Evolutionary conservation across 2,329 filamentous ascomycete species (phyloP).

Genomic region (Ceratocystiopsis brevicomis): DNA sequence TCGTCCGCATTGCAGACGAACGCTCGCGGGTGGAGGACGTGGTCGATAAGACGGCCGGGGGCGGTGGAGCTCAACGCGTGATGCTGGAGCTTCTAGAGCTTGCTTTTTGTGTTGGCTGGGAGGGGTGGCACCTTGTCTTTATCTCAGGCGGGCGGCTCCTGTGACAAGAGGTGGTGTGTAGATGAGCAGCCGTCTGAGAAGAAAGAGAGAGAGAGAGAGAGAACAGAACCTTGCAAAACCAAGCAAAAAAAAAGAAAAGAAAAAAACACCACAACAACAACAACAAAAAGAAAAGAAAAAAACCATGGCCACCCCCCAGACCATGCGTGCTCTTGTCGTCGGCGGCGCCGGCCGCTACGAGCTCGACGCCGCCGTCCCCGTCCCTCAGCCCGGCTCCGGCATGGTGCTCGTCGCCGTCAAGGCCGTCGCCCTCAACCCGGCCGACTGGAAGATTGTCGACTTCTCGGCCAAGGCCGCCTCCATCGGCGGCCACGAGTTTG

Average conservation of each 20-base stretch:
- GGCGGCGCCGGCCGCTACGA: slow-evolving; percentile 5
- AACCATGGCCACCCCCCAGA: neutral
- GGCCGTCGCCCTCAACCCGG: slow-evolving; percentile 16
- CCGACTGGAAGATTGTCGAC: slow-evolving; percentile 15
- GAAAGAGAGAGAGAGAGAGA: neutral
- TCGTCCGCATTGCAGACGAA: too few relatives aligned
- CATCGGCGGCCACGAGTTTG: slow-evolving; percentile 14
- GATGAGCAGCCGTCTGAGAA: too few relatives aligned
- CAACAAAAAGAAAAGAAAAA: neutral
- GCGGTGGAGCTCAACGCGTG: too few relatives aligned
- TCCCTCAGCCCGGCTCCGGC: slow-evolving; percentile 1
- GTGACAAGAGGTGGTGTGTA: too few relatives aligned
- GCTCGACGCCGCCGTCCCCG: slow-evolving; percentile 1
- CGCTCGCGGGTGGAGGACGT: too few relatives aligned
- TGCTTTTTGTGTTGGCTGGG: too few relatives aligned
- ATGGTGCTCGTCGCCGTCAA: slow-evolving; percentile 4
- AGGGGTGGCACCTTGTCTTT: neutral
- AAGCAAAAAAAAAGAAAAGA: neutral
- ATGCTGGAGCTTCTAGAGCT: too few relatives aligned
- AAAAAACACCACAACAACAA: neutral
- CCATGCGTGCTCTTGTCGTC: slow-evolving; percentile 2
- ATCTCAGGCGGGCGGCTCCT: neutral
- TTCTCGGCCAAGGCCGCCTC: slow-evolving; percentile 9
- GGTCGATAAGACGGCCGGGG: too few relatives aligned
- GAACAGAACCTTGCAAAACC: neutral